Conservation (phyloP, 371 early-diverging fungal species). For the Mucor piriformis region DNA sequence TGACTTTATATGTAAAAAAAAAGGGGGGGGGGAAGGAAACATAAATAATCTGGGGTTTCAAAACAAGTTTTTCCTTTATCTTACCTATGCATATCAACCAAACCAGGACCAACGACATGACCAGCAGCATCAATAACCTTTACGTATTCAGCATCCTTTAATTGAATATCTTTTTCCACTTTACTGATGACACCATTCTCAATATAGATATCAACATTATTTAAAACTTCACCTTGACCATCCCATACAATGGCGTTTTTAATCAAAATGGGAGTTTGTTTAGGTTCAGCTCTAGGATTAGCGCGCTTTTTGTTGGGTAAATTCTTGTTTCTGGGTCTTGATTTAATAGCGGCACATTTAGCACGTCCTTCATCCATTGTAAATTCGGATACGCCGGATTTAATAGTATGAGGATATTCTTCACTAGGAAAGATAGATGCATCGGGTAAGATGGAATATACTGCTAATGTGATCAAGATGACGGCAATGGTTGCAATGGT, state of each 20-base stretch:
- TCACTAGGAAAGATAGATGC: conserved; percentile 9
- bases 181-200: conserved; percentile 53
- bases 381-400: conserved; percentile 16
- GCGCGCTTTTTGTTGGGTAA: background rate
- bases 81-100: conserved; percentile 80
- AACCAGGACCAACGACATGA: conserved; percentile 71
- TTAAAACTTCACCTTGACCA: conserved; percentile 52
- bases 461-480: conserved; percentile 1
- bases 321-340: conserved; percentile 14
- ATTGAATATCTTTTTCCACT: conserved; percentile 38
- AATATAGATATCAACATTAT: conserved; percentile 54
- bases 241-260: conserved; percentile 64
- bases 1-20: conserved; percentile 34
- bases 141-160: conserved; percentile 9
- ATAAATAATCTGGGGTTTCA: too few relatives aligned
- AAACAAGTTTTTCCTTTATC: too few relatives aligned
- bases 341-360: conserved; percentile 21
- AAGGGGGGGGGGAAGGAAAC: too few relatives aligned
- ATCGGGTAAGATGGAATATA: conserved; percentile 16
- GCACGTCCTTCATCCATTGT: conserved; percentile 23
- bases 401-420: background rate
- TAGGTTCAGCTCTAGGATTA: conserved; percentile 23
- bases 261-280: conserved; percentile 35
- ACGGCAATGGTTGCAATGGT: background rate
- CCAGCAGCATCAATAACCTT: conserved; percentile 66